These are phyloP conservation scores for Zalaria obscura DNA, from an alignment of 2,329 filamentous ascomycete species.

Conservation along the genomic window DNA sequence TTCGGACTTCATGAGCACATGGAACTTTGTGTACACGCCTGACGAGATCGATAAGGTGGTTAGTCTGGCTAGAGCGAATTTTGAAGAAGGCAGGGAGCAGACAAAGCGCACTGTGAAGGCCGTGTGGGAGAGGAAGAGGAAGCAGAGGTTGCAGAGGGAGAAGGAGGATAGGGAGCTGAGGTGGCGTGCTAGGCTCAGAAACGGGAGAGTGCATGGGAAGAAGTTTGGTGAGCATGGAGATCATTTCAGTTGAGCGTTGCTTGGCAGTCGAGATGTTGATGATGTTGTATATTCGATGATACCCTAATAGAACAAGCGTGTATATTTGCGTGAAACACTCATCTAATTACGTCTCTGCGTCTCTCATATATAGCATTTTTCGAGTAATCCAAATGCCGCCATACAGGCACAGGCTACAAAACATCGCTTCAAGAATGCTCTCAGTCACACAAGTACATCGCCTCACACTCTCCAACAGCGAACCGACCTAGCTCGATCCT, in stretches of 20 bases:
- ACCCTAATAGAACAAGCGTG: too few species aligned
- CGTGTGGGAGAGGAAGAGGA: constrained; percentile 86
- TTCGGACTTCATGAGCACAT: constrained; percentile 82
- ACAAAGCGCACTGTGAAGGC: constrained; percentile 67
- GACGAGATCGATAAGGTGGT: constrained; percentile 81
- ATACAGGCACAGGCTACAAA: too few species aligned
- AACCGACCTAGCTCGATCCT: too few species aligned
- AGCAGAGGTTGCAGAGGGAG: constrained; percentile 41
- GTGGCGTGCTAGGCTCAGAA: constrained; percentile 26
- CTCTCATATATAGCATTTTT: too few species aligned
- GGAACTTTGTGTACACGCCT: constrained; percentile 95
- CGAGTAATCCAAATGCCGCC: too few species aligned
- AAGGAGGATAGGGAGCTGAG: constrained; percentile 22
- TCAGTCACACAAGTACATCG: too few species aligned
- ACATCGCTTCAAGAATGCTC: too few species aligned
- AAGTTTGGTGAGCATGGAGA: constrained; percentile 43
- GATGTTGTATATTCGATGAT: too few species aligned
- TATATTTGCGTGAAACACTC: too few species aligned
- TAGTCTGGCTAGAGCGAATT: constrained; percentile 72
- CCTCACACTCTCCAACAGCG: too few species aligned
- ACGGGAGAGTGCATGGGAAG: constrained; percentile 41
- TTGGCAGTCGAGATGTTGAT: too few species aligned
- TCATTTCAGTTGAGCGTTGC: constrained; percentile 43
- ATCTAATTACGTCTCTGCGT: too few species aligned
- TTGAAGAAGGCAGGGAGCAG: constrained; percentile 63